Evolutionary conservation across 2,329 filamentous ascomycete genomes (phyloP), one percentile per base, ranked within the genome.

Genomic region (Pyrenochaeta sp.): DNA sequence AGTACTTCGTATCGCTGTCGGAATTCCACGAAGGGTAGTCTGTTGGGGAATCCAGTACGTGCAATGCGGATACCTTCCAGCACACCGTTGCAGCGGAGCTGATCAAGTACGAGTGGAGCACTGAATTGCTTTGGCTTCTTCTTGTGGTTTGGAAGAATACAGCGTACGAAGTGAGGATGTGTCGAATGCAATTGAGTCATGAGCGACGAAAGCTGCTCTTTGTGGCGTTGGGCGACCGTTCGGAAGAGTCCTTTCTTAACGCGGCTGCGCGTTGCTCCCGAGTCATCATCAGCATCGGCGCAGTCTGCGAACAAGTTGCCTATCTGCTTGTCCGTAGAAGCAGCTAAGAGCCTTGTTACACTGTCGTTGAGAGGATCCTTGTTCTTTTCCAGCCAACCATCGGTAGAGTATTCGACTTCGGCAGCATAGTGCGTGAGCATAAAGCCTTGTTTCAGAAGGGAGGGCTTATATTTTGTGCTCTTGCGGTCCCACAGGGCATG

Each of bases 311-410:
- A 99, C 0, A 99, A 79, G 26, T 81, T 82, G 2, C 91, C 89
- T 49, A 97, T 81, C 65, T 99, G 93, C 51, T 82, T 84, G 67
- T 97, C 87, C 2, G 81, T 84, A 1, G 95, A 99, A 10, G 81
- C 80, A 24, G 92, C 89, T 23, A 99, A 81, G 6, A 99, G 80
- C 15, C 90, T 84, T 0, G 95, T 99, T 51, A 99, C 82, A 52
- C 97, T 99, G 78, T 99, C 95, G 62, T 97, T 97, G 31, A 99
- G 73, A 1, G 94, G 95, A 63, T 99, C 94, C 71, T 99, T 99
- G 78, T 99, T 99, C 80, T 97, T 99, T 72, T 97, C 93, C 22
- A 99, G 77, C 94, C 94, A 99, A 44, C 89, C 89, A 43, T 93
- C 85, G 0, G 94, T 99, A 0, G 88, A 91, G 69, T 99, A 99